Evolutionary conservation across 495 filamentous ascomycete genomes (phyloP), one percentile per base, ranked within the genome.

Genomic region (Penicillium samsonianum): DNA sequence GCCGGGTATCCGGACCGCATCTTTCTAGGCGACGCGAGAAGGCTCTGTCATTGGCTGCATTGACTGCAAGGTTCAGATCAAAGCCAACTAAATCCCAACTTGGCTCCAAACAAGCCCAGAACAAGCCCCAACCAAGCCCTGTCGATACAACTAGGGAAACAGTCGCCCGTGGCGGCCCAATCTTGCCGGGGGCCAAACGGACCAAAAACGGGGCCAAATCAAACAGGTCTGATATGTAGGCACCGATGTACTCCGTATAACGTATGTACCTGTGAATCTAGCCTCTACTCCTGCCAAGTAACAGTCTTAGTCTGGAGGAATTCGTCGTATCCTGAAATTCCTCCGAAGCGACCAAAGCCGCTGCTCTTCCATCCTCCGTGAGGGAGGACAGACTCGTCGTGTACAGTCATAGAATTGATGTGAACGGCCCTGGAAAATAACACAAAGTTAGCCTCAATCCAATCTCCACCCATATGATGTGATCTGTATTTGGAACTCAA

Each of bases 281-380:
- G 31, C 7, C 9, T 48, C 60, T 67, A 77, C 48, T 78, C 72
- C 23, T 65, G 54, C 76, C 76, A 96, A 5, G 91, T 96, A 3
- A 96, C 80, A 2, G 87, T 91, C 83, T 97, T 97, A 30, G 84
- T 86, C 71, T 85, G 81, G 68, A 93, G 68, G 81, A 91, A 97
- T 76, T 97, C 92, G 26, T 89, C 78, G 44, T 84, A 74, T 4
- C 81, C 84, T 50, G 70, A 70, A 30, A 70, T 63, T 11, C 73
- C 82, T 58, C 81, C 82, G 69, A 87, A 87, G 2, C 84, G 73
- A n/a, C 92, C 92, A 68, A 83, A 92, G 10, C 92, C 92, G 63
- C 87, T 91, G 50, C 82, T 82, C 82, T 97, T 97, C 65, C 83
- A 84, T 28, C 92, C 92, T 23, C 92, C 92, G 72, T 96, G 91